These are phyloP conservation scores for Colletotrichum cuscutae DNA, from an alignment of 2,329 filamentous ascomycete genomes.

Conservation along the genomic window DNA sequence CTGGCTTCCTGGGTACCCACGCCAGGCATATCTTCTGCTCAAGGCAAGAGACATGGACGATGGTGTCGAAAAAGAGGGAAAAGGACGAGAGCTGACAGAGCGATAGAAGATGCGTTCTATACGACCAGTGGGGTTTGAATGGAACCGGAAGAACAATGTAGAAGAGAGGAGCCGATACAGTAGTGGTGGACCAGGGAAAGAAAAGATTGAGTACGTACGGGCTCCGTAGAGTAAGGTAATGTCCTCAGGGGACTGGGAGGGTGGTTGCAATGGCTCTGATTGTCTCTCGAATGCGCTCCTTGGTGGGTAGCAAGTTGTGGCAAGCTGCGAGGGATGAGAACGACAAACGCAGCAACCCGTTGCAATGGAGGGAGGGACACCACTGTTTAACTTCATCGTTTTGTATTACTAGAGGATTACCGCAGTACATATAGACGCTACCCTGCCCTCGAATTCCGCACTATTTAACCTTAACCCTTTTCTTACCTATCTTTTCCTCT, in stretches of 20 bases:
- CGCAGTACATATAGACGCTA: too few species aligned
- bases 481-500: too few species aligned
- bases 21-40: background rate
- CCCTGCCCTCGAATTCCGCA: too few species aligned
- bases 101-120: constrained; percentile 17
- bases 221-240: too few species aligned
- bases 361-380: background rate
- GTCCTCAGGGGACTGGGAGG: background rate
- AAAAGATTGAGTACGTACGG: background rate
- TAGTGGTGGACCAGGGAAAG: background rate
- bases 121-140: constrained; percentile 11
- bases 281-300: background rate
- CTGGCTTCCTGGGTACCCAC: background rate
- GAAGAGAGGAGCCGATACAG: constrained; percentile 4
- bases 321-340: background rate
- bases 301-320: background rate
- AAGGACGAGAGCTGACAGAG: constrained; percentile 8
- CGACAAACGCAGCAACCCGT: constrained; percentile 22
- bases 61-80: background rate
- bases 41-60: background rate
- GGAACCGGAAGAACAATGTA: background rate
- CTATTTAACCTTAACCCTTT: too few species aligned
- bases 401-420: too few species aligned
- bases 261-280: background rate
- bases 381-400: too few species aligned